These are phyloP conservation scores for Xerocomus potaroensis DNA, from an alignment of 768 basidiomycete genomes.

Conservation along the genomic window DNA sequence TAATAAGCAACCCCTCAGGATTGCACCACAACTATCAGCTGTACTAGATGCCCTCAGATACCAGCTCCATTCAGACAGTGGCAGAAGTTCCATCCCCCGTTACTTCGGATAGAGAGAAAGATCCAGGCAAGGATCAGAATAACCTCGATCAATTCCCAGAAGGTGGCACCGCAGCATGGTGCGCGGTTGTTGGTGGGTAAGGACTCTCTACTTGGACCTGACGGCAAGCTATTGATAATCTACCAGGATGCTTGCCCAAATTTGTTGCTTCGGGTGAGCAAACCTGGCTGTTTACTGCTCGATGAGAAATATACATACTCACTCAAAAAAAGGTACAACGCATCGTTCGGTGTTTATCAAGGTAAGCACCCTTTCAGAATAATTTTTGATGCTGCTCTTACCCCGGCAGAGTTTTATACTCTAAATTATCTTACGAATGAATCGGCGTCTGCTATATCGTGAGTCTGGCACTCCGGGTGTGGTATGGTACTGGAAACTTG, in stretches of 20 bases:
- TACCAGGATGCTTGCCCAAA: too few relatives aligned
- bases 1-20: background rate
- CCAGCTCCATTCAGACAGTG: background rate
- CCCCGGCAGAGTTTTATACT: constrained; percentile 36
- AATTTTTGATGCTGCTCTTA: background rate
- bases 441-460: constrained; percentile 36
- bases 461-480: constrained; percentile 8
- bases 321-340: constrained; percentile 27
- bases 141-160: constrained; percentile 21
- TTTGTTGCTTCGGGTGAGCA: too few relatives aligned
- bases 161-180: constrained; percentile 27
- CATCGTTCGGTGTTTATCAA: constrained; percentile 41
- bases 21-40: background rate
- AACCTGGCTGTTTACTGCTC: too few relatives aligned
- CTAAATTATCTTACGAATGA: constrained; percentile 32
- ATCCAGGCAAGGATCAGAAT: background rate
- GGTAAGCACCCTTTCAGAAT: constrained; percentile 13
- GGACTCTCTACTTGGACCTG: background rate
- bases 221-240: background rate
- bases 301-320: background rate
- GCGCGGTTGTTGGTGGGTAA: constrained; percentile 22
- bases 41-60: constrained; percentile 6
- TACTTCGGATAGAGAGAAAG: constrained; percentile 1
- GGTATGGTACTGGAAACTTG: background rate
- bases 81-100: background rate